Percentiles rank a stretch among this genome's conserved stretches.
Evolutionary conservation across 2,329 filamentous ascomycete genomes (phyloP).

Genomic region (Penicillium janthinellum): DNA sequence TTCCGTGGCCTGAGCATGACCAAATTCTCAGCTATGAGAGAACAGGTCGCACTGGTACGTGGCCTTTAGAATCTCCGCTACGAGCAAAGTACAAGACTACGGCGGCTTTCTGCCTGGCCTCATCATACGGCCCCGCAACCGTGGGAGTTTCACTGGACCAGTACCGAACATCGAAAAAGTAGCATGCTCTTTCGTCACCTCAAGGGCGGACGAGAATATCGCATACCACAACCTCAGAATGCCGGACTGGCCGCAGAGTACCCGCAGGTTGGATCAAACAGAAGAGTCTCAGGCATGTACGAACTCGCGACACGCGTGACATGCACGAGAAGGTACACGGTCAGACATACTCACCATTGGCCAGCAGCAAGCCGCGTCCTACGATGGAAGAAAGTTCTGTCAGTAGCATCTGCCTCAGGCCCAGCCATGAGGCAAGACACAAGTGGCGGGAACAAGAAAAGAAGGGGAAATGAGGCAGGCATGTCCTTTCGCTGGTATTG

Average conservation of each 20-base stretch:
- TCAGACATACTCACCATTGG: background rate
- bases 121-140: no score
- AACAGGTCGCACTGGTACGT: background rate
- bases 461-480: constrained; percentile 21
- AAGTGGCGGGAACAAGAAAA: background rate
- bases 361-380: constrained; percentile 20
- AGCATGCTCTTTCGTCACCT: background rate
- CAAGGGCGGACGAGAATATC: background rate
- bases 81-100: background rate
- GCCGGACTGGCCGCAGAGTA: background rate
- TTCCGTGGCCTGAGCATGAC: background rate
- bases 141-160: background rate
- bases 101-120: background rate
- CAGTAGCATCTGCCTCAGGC: constrained; percentile 18
- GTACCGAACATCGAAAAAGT: background rate
- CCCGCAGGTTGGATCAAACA: background rate
- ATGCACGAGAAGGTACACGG: background rate
- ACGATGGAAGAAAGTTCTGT: constrained; percentile 9
- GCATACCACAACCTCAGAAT: background rate
- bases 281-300: background rate
- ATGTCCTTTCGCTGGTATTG: constrained; percentile 95
- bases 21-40: no score
- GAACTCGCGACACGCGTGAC: background rate
- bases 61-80: background rate
- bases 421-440: constrained; percentile 9